These are phyloP conservation scores for Solanum medicagineum DNA, from an alignment of 257 asterid genomes.

Conservation along the genomic window DNA sequence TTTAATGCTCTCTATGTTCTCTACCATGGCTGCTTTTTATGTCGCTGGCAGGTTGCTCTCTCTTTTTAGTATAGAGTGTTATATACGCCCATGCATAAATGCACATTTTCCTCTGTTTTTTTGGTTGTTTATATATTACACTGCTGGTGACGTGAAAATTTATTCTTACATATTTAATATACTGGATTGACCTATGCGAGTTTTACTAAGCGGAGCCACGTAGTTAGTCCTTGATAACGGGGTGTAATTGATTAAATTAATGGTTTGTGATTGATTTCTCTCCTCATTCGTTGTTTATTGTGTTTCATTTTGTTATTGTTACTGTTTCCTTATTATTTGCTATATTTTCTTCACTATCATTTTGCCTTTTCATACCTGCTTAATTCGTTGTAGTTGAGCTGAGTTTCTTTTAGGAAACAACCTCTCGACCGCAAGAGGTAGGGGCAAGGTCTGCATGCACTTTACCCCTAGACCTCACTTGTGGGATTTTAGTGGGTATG, in stretches of 20 bases:
- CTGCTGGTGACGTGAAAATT: not conserved
- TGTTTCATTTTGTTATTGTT: not conserved
- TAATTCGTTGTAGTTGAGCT: not conserved
- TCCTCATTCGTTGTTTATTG: not conserved
- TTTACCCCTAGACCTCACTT: not conserved
- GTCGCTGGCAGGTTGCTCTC: conserved; percentile 55
- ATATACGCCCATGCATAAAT: not conserved
- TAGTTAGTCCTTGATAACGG: not conserved
- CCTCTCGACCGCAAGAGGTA: not conserved
- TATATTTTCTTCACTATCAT: not conserved
- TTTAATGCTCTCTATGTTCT: conserved; percentile 61
- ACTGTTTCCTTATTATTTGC: not conserved
- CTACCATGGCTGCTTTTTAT: conserved; percentile 70
- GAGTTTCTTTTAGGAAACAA: not conserved
- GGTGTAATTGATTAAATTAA: not conserved
- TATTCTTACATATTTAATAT: not conserved
- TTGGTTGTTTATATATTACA: not conserved
- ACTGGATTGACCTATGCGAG: not conserved
- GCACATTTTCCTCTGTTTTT: not conserved
- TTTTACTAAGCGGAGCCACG: not conserved
- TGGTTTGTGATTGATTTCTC: not conserved
- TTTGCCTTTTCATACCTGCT: not conserved
- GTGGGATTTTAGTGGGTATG: not conserved
- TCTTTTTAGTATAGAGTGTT: not conserved
- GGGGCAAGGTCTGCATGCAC: not conserved